phyloP scores from a whole-genome alignment of 2,329 filamentous ascomycete species.

The Epichloe uncinata region DNA sequence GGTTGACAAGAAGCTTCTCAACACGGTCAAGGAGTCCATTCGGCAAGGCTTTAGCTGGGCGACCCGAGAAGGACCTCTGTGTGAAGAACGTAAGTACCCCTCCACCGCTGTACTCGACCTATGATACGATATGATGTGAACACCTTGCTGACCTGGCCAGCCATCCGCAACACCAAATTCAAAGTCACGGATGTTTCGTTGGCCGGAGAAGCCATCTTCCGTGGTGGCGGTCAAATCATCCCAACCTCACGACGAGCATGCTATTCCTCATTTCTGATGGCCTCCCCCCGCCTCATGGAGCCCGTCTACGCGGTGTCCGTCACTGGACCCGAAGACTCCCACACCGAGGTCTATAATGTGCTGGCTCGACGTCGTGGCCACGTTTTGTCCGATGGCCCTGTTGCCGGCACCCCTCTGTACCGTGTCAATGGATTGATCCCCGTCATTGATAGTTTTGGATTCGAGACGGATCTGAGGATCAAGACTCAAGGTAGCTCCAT shows the following conservation, averaged over 20 bases:
- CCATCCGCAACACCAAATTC: slow-evolving; percentile 97
- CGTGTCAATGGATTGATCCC: slow-evolving; percentile 82
- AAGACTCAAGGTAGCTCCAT: slow-evolving; percentile 90
- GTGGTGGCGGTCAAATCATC: slow-evolving; percentile 93
- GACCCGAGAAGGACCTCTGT: slow-evolving; percentile 84
- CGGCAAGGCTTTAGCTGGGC: slow-evolving; percentile 96
- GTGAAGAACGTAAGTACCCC: slow-evolving; percentile 74
- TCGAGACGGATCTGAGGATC: slow-evolving; percentile 93
- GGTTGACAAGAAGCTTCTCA: slow-evolving; percentile 85
- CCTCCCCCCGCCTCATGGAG: slow-evolving; percentile 89
- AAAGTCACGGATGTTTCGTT: slow-evolving; percentile 83
- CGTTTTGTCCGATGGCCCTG: slow-evolving; percentile 84
- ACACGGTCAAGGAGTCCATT: slow-evolving; percentile 80
- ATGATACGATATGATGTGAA: background rate
- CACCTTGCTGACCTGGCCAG: slow-evolving; percentile 25
- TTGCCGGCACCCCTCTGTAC: slow-evolving; percentile 89
- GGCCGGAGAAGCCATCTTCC: slow-evolving; percentile 81
- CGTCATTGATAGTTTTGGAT: slow-evolving; percentile 94
- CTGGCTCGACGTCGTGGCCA: slow-evolving; percentile 80
- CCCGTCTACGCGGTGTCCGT: slow-evolving; percentile 87
- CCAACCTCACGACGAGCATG: slow-evolving; percentile 85
- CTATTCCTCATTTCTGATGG: slow-evolving; percentile 95
- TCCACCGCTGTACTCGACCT: background rate
- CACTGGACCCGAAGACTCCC: slow-evolving; percentile 84
- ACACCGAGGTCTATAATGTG: slow-evolving; percentile 82